Percentiles rank a stretch among this genome's conserved stretches.
Conservation (phyloP, 73 alveolate genomes). For the Urostyla sp. region DNA sequence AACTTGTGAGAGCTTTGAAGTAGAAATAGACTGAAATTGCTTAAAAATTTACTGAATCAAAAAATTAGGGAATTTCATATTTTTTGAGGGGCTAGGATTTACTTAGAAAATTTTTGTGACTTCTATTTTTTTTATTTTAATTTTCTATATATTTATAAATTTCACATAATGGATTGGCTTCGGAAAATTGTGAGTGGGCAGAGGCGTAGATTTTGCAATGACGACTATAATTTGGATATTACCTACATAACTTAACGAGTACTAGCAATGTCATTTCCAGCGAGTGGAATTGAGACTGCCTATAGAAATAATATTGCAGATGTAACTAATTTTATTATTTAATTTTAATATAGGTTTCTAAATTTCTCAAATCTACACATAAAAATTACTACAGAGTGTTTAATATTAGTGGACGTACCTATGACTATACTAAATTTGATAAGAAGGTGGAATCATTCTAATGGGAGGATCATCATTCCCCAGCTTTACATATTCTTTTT, state of each 20-base stretch:
- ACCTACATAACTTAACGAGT: conserved; percentile 82
- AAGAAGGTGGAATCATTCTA: conserved; percentile 55
- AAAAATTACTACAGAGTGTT: conserved; percentile 72
- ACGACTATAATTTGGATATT: conserved; percentile 79
- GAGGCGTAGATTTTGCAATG: conserved; percentile 76
- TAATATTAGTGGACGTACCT: conserved; percentile 79
- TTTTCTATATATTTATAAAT: background rate
- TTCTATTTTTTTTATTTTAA: too few species aligned
- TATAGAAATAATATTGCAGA: conserved; percentile 79
- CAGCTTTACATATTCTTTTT: conserved; percentile 66
- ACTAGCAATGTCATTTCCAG: conserved; percentile 91
- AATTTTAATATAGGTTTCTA: conserved; percentile 61
- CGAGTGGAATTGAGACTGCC: conserved; percentile 82
- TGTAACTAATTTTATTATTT: conserved; percentile 11
- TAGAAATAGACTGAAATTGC: too few species aligned
- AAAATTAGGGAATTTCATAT: too few species aligned
- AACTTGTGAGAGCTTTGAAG: too few species aligned
- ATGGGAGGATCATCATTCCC: conserved; percentile 83
- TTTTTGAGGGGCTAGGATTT: too few species aligned
- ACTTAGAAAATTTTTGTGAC: too few species aligned
- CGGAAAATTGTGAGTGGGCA: conserved; percentile 82
- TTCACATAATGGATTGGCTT: conserved; percentile 72
- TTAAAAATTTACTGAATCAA: too few species aligned
- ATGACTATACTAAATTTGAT: conserved; percentile 74
- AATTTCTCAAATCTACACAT: conserved; percentile 77